Evolutionary conservation across 345 rosid genomes (phyloP).

Genomic region (Lepidium africanum): DNA sequence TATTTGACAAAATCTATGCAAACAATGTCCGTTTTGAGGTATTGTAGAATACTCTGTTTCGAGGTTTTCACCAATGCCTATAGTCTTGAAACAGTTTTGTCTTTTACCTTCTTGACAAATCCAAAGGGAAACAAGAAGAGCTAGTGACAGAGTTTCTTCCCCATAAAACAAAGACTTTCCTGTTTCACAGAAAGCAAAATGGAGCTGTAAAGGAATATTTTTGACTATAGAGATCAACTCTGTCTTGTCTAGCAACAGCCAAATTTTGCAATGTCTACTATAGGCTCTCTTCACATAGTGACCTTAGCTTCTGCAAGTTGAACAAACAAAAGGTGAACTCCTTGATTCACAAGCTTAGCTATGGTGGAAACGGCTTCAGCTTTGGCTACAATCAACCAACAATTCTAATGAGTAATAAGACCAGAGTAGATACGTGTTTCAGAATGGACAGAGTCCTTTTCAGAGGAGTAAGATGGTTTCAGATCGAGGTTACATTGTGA

Average conservation of each 20-base stretch:
- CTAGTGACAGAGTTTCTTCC: constrained; percentile 16
- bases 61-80: neutral
- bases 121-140: neutral
- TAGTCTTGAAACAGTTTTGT: neutral
- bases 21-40: neutral
- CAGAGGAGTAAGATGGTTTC: constrained; percentile 15
- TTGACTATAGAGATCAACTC: constrained; percentile 15
- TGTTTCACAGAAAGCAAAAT: neutral
- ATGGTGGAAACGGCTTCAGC: constrained; percentile 16
- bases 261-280: constrained; percentile 6
- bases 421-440: constrained; percentile 13
- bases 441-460: constrained; percentile 12
- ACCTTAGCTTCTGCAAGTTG: constrained; percentile 20
- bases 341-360: constrained; percentile 37
- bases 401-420: constrained; percentile 23
- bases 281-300: constrained; percentile 18
- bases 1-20: neutral
- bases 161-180: constrained; percentile 11
- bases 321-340: constrained; percentile 29
- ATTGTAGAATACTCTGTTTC: neutral
- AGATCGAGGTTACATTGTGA: neutral
- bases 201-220: neutral
- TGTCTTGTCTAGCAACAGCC: neutral
- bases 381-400: constrained; percentile 13
- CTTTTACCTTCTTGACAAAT: neutral